Conservation (phyloP, 768 basidiomycete genomes). For the Russula dissimulans region DNA sequence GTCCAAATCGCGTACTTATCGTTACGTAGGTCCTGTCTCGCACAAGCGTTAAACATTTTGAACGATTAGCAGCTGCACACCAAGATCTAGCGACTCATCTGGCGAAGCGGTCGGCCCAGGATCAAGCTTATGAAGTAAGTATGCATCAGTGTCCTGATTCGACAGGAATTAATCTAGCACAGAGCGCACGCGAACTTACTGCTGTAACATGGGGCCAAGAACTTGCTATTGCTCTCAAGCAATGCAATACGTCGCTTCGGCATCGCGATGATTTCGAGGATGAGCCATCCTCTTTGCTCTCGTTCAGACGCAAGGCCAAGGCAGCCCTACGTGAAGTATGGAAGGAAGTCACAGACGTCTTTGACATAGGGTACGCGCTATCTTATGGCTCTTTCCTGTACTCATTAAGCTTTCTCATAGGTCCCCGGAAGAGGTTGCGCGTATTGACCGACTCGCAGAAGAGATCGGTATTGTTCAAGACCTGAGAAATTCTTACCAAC, state of each 20-base stretch:
- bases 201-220: conserved; percentile 78
- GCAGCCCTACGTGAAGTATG: conserved; percentile 61
- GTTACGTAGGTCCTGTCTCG: conserved; percentile 42
- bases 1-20: not conserved
- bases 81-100: conserved; percentile 59
- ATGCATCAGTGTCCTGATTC: not conserved
- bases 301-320: conserved; percentile 52
- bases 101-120: conserved; percentile 60
- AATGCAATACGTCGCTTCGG: conserved; percentile 43
- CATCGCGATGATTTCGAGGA: conserved; percentile 28
- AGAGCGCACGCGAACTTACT: conserved; percentile 82
- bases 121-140: conserved; percentile 73
- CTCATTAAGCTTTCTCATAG: conserved; percentile 27
- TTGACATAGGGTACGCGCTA: conserved; percentile 62
- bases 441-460: conserved; percentile 62
- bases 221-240: conserved; percentile 57
- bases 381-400: not conserved
- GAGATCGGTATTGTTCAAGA: conserved; percentile 70
- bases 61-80: conserved; percentile 52
- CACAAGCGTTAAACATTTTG: conserved; percentile 42
- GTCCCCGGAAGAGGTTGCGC: conserved; percentile 59
- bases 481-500: conserved; percentile 72
- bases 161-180: conserved; percentile 5
- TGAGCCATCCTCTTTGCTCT: conserved; percentile 29
- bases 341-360: conserved; percentile 66